Base-by-base conservation (phyloP, 1,284 basidiomycete genomes). In the Naganishia sp. region DNA sequence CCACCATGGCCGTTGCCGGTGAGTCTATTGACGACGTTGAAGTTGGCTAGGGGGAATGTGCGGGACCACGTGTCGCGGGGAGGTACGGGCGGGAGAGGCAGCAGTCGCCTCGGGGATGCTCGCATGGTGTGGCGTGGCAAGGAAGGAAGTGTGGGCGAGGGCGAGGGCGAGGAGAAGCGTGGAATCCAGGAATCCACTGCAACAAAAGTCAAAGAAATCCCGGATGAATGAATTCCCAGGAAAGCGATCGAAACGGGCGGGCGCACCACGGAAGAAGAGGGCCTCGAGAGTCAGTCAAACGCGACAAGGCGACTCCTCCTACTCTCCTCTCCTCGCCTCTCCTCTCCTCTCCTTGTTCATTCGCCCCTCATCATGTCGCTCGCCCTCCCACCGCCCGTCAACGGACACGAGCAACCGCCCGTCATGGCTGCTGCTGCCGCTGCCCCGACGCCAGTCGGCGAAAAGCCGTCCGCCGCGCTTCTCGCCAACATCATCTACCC, bases 401-500 rank as follows among this genome's bases (percentile, higher is more conserved):
- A 60, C 57, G 55, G 55, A 1, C 55, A 57, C 28, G 42, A 56
- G 11, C 45, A 46, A 15, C 21, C 45, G 7, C 9, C 57, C 13
- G 31, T 45, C 18, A 35, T 58, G n/a, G 57, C 39, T 4, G 39
- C 41, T 9, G 25, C 18, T 4, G 49, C 57, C 6, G 5, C 57
- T 7, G 31, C 57, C 15, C 50, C 67, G 18, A 21, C 67, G 6
- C 63, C 61, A 17, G 17, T 60, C 2, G 57, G 68, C 13, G 70
- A 57, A 39, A 68, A 68, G 80, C 80, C 70, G 77, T 76, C 73
- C 81, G 84, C 81, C 83, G 86, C 73, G 72, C 92, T 89, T 75
- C 83, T 88, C 43, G 88, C 84, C 69, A 92, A 91, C 55, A 85
- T 94, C 73, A 95, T 95, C 80, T 88, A 94, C 54, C 92, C 92